phyloP scores from a whole-genome alignment of 805 yeast species.

The Wickerhamiella alocasiicola region DNA sequence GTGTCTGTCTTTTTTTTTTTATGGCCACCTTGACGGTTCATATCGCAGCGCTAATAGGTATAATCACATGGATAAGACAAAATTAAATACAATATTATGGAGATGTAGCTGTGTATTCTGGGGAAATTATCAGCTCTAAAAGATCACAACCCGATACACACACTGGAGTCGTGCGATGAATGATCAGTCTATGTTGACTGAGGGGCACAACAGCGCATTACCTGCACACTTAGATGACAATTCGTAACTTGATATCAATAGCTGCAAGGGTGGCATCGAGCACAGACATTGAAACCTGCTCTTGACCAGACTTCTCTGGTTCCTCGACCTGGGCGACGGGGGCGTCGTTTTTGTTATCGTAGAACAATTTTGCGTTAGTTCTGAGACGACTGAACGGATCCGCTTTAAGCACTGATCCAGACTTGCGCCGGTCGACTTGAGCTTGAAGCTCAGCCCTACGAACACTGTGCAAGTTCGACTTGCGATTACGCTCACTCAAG shows the following conservation, averaged over 20 bases:
- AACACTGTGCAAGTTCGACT: slow-evolving; percentile 60
- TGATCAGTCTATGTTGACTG: too few species aligned
- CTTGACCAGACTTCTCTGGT: neutral
- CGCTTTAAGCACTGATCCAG: slow-evolving; percentile 26
- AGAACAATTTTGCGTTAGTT: slow-evolving; percentile 76
- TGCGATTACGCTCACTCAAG: slow-evolving; percentile 77
- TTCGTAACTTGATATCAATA: slow-evolving; percentile 28
- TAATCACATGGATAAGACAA: too few species aligned
- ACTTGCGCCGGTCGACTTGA: slow-evolving; percentile 39
- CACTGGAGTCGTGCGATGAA: too few species aligned
- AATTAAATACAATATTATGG: too few species aligned
- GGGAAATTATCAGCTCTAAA: too few species aligned
- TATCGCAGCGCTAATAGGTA: too few species aligned
- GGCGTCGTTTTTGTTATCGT: slow-evolving; percentile 25
- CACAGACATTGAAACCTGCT: slow-evolving; percentile 16
- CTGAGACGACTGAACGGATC: slow-evolving; percentile 85
- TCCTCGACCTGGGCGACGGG: slow-evolving; percentile 11
- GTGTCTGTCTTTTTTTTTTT: too few species aligned
- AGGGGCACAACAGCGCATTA: too few species aligned
- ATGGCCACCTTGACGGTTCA: too few species aligned
- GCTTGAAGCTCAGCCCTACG: slow-evolving; percentile 67
- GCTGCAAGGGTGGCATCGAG: slow-evolving; percentile 31
- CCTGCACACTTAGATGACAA: slow-evolving; percentile 26
- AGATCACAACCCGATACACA: too few species aligned
- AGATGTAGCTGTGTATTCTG: too few species aligned